These are phyloP conservation scores for Backusella parvicylindrica DNA, from an alignment of 192 early-diverging fungal species.

Conservation along the genomic window DNA sequence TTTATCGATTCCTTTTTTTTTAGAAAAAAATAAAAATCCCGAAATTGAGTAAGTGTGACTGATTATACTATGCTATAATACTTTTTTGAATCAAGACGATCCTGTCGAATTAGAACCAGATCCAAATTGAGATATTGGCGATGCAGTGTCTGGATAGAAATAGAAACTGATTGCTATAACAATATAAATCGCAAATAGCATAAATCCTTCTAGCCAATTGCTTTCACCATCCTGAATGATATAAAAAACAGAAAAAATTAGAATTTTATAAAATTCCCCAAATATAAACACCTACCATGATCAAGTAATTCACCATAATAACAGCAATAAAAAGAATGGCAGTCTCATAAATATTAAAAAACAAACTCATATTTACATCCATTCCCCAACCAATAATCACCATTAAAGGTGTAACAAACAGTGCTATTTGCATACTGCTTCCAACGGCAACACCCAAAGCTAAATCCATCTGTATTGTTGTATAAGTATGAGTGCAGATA, in stretches of 20 bases:
- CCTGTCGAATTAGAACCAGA: neutral
- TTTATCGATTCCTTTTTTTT: too few relatives aligned
- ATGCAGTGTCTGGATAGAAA: conserved; percentile 52
- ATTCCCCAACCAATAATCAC: conserved; percentile 84
- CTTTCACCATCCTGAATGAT: conserved; percentile 64
- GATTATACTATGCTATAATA: too few relatives aligned
- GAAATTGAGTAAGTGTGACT: too few relatives aligned
- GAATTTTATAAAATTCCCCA: neutral
- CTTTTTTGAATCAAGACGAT: neutral
- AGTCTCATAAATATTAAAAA: conserved; percentile 83
- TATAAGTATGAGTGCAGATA: neutral
- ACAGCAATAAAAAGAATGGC: conserved; percentile 83
- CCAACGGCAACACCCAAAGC: conserved; percentile 87
- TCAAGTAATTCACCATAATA: conserved; percentile 76
- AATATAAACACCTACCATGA: conserved; percentile 35
- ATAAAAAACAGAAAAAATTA: neutral
- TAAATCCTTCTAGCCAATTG: conserved; percentile 91
- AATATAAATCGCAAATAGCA: conserved; percentile 79
- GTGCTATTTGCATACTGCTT: conserved; percentile 85
- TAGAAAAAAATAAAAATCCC: too few relatives aligned
- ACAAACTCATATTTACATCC: conserved; percentile 67
- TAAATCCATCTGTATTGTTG: conserved; percentile 65
- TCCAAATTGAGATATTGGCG: neutral
- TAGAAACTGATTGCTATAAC: conserved; percentile 83
- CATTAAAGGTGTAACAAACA: conserved; percentile 69